Conservation (phyloP, 2,329 filamentous ascomycete species). For the Sclerotinia spermophila region DNA sequence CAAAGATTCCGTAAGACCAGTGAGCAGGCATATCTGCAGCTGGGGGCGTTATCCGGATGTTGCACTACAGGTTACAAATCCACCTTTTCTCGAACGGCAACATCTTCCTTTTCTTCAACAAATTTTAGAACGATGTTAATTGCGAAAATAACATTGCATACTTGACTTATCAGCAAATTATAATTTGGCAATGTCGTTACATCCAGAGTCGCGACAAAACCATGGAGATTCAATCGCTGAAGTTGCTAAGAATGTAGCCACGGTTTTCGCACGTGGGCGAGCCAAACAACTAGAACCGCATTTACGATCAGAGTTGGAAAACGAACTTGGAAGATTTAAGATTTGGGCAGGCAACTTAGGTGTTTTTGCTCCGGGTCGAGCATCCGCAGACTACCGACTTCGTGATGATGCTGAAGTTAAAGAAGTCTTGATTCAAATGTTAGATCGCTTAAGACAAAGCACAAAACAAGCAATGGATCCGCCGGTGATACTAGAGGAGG, state of each 20-base stretch:
- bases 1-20: not conserved
- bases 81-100: not conserved
- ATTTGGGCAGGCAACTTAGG: conserved; percentile 6
- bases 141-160: not conserved
- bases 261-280: conserved; percentile 1
- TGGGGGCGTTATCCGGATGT: not conserved
- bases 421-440: conserved; percentile 3
- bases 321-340: conserved; percentile 7
- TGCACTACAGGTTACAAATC: not conserved
- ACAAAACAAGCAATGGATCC: conserved; percentile 11
- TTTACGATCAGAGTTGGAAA: conserved; percentile 6
- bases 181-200: not conserved
- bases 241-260: conserved; percentile 11
- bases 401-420: conserved; percentile 9
- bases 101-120: not conserved
- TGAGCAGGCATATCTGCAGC: not conserved
- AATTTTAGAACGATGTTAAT: not conserved
- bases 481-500: not conserved
- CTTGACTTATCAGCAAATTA: too few relatives aligned
- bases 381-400: conserved; percentile 5
- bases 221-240: not conserved
- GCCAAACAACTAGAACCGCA: conserved; percentile 9
- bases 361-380: conserved; percentile 6
- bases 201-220: not conserved
- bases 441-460: conserved; percentile 5